Conservation (phyloP, 1,139 yeast genomes). For the Candida freyschussii region DNA sequence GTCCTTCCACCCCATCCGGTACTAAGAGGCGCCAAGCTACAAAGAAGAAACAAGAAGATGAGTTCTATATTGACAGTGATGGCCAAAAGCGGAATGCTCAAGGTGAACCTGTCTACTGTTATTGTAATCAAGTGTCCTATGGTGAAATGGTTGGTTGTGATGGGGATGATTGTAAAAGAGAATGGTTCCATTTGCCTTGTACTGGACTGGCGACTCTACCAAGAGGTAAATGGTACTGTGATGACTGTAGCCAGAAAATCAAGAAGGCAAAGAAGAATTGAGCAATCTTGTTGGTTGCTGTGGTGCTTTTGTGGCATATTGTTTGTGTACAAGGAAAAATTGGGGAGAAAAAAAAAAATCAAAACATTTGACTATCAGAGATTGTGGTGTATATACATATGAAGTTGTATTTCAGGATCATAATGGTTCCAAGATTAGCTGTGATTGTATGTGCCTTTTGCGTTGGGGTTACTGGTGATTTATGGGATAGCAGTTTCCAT, state of each 20-base stretch:
- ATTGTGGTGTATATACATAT: not conserved
- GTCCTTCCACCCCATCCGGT: slow-evolving; percentile 21
- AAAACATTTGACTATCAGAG: not conserved
- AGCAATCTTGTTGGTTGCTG: not conserved
- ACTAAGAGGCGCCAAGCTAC: slow-evolving; percentile 18
- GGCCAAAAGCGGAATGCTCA: slow-evolving; percentile 23
- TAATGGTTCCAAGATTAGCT: not conserved
- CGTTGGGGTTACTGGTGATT: slow-evolving; percentile 1
- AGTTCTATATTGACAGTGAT: slow-evolving; percentile 13
- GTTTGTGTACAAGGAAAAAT: not conserved
- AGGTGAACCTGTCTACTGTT: slow-evolving; percentile 84
- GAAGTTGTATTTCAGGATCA: not conserved
- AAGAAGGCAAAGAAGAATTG: slow-evolving; percentile 24
- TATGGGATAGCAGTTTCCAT: slow-evolving; percentile 10
- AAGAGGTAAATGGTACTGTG: slow-evolving; percentile 96
- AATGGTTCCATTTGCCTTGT: slow-evolving; percentile 97
- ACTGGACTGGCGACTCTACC: slow-evolving; percentile 89
- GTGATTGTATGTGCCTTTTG: not conserved
- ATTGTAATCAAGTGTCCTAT: slow-evolving; percentile 92
- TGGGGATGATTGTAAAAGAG: slow-evolving; percentile 86
- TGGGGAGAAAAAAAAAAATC: not conserved
- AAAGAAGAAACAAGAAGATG: slow-evolving; percentile 17
- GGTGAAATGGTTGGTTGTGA: slow-evolving; percentile 99
- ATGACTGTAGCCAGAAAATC: slow-evolving; percentile 67
- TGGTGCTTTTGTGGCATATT: slow-evolving; percentile 2